phyloP scores from a whole-genome alignment of 768 basidiomycete genomes.

The Hygrocybe coccinea region DNA sequence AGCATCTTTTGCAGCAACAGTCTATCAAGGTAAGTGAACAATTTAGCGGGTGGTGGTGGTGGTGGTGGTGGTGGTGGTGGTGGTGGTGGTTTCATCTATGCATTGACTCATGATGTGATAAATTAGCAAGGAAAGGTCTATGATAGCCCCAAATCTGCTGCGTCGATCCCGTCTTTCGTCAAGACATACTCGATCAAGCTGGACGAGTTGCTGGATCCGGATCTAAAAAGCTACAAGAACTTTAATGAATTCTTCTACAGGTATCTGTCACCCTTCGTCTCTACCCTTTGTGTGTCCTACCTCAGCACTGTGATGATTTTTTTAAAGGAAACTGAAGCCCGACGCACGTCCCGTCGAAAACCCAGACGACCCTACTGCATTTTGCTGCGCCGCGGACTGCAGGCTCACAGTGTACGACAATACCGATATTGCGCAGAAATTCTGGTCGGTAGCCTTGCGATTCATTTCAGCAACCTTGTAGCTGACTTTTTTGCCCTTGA shows the following conservation, averaged over 20 bases:
- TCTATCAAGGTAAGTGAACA: constrained; percentile 52
- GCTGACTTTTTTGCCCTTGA: too few species aligned
- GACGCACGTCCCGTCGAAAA: constrained; percentile 59
- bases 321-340: constrained; percentile 50
- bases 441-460: constrained; percentile 54
- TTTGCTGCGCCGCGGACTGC: constrained; percentile 70
- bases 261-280: constrained; percentile 16
- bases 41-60: too few species aligned
- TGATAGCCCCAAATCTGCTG: constrained; percentile 46
- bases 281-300: neutral
- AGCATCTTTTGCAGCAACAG: constrained; percentile 48
- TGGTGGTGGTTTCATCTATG: constrained; percentile 7
- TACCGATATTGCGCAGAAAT: constrained; percentile 53
- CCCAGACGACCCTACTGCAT: constrained; percentile 43
- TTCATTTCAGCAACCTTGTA: neutral
- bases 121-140: constrained; percentile 52
- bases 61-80: too few species aligned
- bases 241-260: constrained; percentile 81
- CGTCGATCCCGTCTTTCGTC: constrained; percentile 53
- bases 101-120: neutral
- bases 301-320: neutral
- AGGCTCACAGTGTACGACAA: constrained; percentile 64
- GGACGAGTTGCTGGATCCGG: constrained; percentile 59
- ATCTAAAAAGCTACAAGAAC: constrained; percentile 54
- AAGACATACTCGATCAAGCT: constrained; percentile 49